These are phyloP conservation scores for Cymodocea nodosa DNA, from an alignment of 116 monocot genomes.

Conservation along the genomic window DNA sequence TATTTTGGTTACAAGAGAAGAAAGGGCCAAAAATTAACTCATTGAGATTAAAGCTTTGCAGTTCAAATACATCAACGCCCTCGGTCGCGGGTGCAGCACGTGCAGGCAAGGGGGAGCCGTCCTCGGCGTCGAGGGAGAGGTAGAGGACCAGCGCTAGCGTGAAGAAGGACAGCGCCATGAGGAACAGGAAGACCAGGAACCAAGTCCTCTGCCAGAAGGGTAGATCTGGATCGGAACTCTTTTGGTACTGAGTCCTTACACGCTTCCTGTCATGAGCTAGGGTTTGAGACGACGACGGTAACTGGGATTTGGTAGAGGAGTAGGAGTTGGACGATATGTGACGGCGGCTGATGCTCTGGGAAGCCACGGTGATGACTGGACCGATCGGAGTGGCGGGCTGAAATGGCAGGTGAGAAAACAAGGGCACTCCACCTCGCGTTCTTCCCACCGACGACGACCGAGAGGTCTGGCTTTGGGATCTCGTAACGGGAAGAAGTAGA, in stretches of 20 bases:
- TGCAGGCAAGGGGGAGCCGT: conserved; percentile 20
- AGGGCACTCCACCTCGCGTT: not conserved
- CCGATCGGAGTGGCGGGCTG: not conserved
- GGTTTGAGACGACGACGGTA: not conserved
- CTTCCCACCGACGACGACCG: not conserved
- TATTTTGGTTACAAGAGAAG: not conserved
- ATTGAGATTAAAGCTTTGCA: not conserved
- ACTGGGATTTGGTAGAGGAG: too few species aligned
- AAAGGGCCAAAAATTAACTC: not conserved
- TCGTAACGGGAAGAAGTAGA: not conserved
- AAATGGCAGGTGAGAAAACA: not conserved
- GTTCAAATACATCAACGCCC: conserved; percentile 45
- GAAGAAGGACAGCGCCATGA: conserved; percentile 48
- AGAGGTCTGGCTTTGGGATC: not conserved
- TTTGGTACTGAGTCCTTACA: too few species aligned
- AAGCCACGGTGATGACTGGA: not conserved
- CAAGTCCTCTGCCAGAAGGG: conserved; percentile 53
- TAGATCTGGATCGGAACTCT: conserved; percentile 1
- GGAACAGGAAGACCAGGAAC: conserved; percentile 34
- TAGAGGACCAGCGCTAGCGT: conserved; percentile 40
- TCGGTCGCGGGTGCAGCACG: conserved; percentile 25
- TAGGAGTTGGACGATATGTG: not conserved
- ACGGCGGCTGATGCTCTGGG: not conserved
- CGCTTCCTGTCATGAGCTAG: not conserved
- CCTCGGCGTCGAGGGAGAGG: conserved; percentile 30